Base-by-base conservation (phyloP, 257 asterid species). In the Solanum chmielewskii region DNA sequence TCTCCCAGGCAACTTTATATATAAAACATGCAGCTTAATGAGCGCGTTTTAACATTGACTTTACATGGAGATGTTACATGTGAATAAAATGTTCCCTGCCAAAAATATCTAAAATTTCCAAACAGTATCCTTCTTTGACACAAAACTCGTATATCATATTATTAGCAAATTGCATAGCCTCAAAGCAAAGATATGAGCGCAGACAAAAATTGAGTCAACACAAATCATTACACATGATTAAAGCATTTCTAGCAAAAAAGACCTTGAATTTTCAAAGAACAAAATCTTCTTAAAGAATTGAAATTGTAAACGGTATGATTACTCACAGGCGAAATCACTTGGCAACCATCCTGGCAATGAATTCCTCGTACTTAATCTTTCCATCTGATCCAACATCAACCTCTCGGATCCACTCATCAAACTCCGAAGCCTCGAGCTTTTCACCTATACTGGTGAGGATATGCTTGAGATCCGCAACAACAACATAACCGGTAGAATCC, bases 391-490 rank as follows among this genome's bases (percentile, higher is more conserved):
- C 99, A 84, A 93, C 96, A 92, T 95, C 98, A n/a, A 96, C 98
- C 92, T 96, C 99, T 10, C 99, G 98, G 96, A 96, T 96, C 99
- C 99, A 96, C 92, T 96, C 99, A 62, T 96, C 99, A 73, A 96
- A 94, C 92, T 96, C 98, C 18, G 97, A 94, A 4, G 96, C 97
- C 92, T 96, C 98, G 86, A 96, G 90, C 89, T 96, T 96, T 94
- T 96, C 99, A 49, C 99, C 98, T 60, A 95, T 96, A 86, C 95
- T 95, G 25, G 99, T 96, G 52, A 96, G 89, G 37, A 96, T 96
- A 90, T 96, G 99, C 93, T 94, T 93, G 88, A 96, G 99, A 91
- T 96, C 99, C 89, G 98, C 88, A 83, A 96, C 98, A 71, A 92
- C 97, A 41, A 96, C 98, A 88, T 7, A 92, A 1, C 99, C 98